Base-by-base conservation (phyloP, 345 rosid species). In the Noccaea bulbosa region DNA sequence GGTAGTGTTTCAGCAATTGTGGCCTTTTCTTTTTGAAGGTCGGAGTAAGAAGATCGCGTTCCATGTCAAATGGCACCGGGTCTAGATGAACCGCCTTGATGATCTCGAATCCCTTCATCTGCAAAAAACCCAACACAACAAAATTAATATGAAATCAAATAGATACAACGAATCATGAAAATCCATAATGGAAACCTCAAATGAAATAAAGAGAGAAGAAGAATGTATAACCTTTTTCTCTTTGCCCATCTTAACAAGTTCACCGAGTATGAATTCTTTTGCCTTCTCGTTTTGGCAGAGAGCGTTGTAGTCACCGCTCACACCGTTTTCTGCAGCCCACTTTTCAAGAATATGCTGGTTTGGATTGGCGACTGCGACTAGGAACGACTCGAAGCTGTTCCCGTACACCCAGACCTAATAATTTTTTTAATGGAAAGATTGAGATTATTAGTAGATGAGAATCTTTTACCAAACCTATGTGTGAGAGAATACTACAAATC, bases 21-120 rank as follows among this genome's bases (percentile, higher is more conserved):
- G 95, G 95, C 72, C 97, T 82, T 83, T 87, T 91, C 82, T 85
- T 91, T 88, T 91, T 91, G 65, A 65, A 91, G n/a, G 97, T 91
- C 1, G 97, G 97, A 20, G 97, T 88, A 30, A 88, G 90, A 44
- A 91, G 87, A 47, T 88, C 91, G 0, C 87, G 91, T 9, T 87
- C 93, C 79, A 87, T 80, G 72, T 87, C 93, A 20, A 91, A 91
- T 46, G 95, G 83, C 52, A 72, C 87, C 0, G 97, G 89, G 47
- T 91, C 97, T 16, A 91, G 86, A 77, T 91, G 95, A 38, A 91
- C 78, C n/a, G 82, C 93, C 72, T 81, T 91, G 24, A 91, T 65
- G 22, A 84, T 75, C 85, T 91, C 95, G 41, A 88, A 91, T 20
- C 97, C 95, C 71, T 87, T 91, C 79, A 91, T 68, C 97, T 88